Evolutionary conservation across 345 rosid species (phyloP).

Genomic region (Linum lewisii): DNA sequence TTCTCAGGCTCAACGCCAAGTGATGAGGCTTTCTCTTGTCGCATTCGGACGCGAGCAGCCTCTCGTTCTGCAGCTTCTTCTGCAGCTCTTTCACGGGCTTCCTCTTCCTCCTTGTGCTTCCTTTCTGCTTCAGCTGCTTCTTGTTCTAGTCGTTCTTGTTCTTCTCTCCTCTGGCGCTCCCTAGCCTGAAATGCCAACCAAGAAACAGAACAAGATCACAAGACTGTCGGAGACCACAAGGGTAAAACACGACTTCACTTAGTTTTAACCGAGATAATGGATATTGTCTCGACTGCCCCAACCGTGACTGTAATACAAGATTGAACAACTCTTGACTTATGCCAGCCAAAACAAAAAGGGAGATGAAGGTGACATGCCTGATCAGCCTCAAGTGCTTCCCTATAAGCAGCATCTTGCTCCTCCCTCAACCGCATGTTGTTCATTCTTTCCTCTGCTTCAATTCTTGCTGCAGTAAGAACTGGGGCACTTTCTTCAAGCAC

Average conservation of each 20-base stretch:
- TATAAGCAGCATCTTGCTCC: slow-evolving; percentile 97
- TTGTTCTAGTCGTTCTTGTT: slow-evolving; percentile 67
- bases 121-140: slow-evolving; percentile 94
- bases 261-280: no score
- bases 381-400: slow-evolving; percentile 98
- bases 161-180: slow-evolving; percentile 80
- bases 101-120: slow-evolving; percentile 84
- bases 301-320: no score
- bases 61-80: slow-evolving; percentile 80
- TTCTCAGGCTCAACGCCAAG: slow-evolving; percentile 88
- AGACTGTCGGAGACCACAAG: neutral
- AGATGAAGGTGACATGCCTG: slow-evolving; percentile 39
- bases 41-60: slow-evolving; percentile 63
- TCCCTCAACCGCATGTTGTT: slow-evolving; percentile 68
- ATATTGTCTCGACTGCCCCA: no score
- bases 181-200: slow-evolving; percentile 40
- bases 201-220: neutral
- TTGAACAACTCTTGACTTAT: no score
- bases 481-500: slow-evolving; percentile 94
- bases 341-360: neutral
- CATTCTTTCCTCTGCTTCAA: slow-evolving; percentile 94
- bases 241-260: neutral
- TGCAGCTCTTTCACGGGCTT: slow-evolving; percentile 75
- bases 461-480: slow-evolving; percentile 73
- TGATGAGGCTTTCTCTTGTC: slow-evolving; percentile 77